Evolutionary conservation across 768 basidiomycete genomes (phyloP).

Genomic region (Lyophyllum shimeji): DNA sequence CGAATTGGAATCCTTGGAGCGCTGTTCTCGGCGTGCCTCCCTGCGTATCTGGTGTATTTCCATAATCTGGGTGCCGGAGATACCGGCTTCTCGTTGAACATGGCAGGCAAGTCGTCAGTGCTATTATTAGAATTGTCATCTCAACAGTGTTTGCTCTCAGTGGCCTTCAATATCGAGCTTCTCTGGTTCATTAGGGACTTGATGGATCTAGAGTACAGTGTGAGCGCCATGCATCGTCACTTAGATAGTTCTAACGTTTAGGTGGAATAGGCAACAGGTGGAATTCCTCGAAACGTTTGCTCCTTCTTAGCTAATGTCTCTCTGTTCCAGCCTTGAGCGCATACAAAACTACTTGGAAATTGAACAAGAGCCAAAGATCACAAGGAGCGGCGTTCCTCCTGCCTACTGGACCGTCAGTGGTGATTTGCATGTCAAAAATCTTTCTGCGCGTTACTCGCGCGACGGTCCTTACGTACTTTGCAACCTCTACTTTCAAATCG

Average conservation of each 20-base stretch:
- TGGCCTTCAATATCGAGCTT: slow-evolving; percentile 55
- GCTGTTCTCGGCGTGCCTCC: slow-evolving; percentile 51
- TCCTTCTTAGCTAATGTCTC: neutral
- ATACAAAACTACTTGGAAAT: slow-evolving; percentile 61
- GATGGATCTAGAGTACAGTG: slow-evolving; percentile 41
- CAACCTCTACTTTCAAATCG: slow-evolving; percentile 11
- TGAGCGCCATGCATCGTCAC: neutral
- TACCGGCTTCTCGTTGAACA: slow-evolving; percentile 51
- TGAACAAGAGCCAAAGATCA: slow-evolving; percentile 50
- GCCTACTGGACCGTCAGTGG: slow-evolving; percentile 67
- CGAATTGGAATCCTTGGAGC: slow-evolving; percentile 52
- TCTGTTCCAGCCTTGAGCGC: slow-evolving; percentile 50
- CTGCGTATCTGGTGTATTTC: slow-evolving; percentile 50
- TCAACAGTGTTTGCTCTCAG: slow-evolving; percentile 15
- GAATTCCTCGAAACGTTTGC: neutral
- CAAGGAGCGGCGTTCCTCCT: slow-evolving; percentile 44
- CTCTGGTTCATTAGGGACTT: slow-evolving; percentile 42
- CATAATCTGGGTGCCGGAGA: slow-evolving; percentile 37
- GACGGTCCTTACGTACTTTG: slow-evolving; percentile 11
- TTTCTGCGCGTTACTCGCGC: slow-evolving; percentile 56
- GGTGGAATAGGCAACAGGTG: slow-evolving; percentile 37
- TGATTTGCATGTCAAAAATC: slow-evolving; percentile 47
- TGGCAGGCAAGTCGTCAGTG: slow-evolving; percentile 41
- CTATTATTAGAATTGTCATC: slow-evolving; percentile 24
- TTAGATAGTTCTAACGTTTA: slow-evolving; percentile 25